Conservation (phyloP, 2,329 filamentous ascomycete species). For the Magnaporthiopsis poae region DNA sequence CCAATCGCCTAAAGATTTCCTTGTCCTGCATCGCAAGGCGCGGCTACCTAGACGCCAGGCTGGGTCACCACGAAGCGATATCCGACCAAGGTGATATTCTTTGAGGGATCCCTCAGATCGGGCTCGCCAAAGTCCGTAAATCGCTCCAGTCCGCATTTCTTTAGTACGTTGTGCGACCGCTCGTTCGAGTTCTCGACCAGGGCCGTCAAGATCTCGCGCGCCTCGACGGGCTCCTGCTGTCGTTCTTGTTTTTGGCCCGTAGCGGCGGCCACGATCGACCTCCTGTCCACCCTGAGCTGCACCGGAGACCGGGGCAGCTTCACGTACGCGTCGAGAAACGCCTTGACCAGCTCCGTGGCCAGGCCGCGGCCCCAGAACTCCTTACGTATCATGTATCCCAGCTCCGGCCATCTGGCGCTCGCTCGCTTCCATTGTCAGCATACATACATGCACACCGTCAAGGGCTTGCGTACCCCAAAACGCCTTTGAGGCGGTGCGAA, state of each 20-base stretch:
- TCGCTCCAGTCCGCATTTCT: slow-evolving; percentile 44
- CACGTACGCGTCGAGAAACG: slow-evolving; percentile 37
- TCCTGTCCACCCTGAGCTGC: slow-evolving; percentile 32
- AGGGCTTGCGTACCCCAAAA: slow-evolving; percentile 23
- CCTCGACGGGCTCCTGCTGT: slow-evolving; percentile 15
- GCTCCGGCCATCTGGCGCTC: slow-evolving; percentile 36
- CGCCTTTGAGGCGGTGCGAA: slow-evolving; percentile 24
- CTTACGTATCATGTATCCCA: slow-evolving; percentile 48
- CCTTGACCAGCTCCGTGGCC: slow-evolving; percentile 45
- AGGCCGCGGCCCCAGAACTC: slow-evolving; percentile 47
- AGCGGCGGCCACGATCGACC: slow-evolving; percentile 21
- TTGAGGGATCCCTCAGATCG: slow-evolving; percentile 17
- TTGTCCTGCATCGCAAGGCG: background rate
- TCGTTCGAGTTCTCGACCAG: slow-evolving; percentile 39
- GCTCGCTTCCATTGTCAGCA: background rate
- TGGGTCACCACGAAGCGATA: slow-evolving; percentile 12
- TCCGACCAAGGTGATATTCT: slow-evolving; percentile 14
- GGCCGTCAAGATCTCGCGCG: slow-evolving; percentile 34
- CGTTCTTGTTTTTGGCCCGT: background rate
- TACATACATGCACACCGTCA: background rate
- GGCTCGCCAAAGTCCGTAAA: slow-evolving; percentile 30
- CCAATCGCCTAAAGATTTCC: too few relatives aligned
- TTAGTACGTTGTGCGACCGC: slow-evolving; percentile 45
- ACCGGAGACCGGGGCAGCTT: slow-evolving; percentile 35
- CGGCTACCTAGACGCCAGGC: background rate